phyloP scores from a whole-genome alignment of 352 stramenopile species.

The Globisporangium abappressorium region DNA sequence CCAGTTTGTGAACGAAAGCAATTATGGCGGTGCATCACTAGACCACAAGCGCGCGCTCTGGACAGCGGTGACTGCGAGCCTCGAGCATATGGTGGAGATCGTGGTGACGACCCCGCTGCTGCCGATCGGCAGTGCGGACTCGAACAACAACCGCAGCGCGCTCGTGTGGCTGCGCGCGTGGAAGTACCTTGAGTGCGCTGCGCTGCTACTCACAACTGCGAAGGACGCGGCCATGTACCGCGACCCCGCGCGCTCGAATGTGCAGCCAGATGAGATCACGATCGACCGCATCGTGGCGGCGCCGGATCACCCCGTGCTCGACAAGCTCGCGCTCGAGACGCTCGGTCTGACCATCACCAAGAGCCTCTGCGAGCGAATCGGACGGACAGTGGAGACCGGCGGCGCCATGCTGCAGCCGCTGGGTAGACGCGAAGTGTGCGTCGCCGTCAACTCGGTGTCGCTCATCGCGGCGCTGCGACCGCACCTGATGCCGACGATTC shows the following conservation, averaged over 20 bases:
- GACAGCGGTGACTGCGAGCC: constrained; percentile 31
- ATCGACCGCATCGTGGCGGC: constrained; percentile 41
- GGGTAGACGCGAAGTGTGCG: constrained; percentile 48
- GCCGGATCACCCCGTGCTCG: constrained; percentile 27
- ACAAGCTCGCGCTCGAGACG: constrained; percentile 33
- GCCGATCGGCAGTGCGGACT: constrained; percentile 7
- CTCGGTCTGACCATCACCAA: constrained; percentile 41
- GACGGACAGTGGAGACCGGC: constrained; percentile 9
- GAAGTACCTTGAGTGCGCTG: constrained; percentile 54
- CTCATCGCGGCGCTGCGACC: constrained; percentile 57
- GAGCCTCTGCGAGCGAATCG: constrained; percentile 36
- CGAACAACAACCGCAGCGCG: constrained; percentile 48
- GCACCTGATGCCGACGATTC: constrained; percentile 50
- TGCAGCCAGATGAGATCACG: constrained; percentile 64
- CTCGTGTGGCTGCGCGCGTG: constrained; percentile 54
- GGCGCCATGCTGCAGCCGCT: constrained; percentile 22
- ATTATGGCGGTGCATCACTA: constrained; percentile 8
- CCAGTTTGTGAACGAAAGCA: constrained; percentile 24
- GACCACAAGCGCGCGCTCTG: constrained; percentile 27
- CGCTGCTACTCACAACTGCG: constrained; percentile 52
- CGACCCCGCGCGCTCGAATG: constrained; percentile 70
- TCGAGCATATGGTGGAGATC: constrained; percentile 47
- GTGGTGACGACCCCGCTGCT: constrained; percentile 30
- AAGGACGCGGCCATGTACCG: constrained; percentile 62
- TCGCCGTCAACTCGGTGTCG: constrained; percentile 67